phyloP scores from a whole-genome alignment of 441 rosid species.

The Adansonia madagascariensis region DNA sequence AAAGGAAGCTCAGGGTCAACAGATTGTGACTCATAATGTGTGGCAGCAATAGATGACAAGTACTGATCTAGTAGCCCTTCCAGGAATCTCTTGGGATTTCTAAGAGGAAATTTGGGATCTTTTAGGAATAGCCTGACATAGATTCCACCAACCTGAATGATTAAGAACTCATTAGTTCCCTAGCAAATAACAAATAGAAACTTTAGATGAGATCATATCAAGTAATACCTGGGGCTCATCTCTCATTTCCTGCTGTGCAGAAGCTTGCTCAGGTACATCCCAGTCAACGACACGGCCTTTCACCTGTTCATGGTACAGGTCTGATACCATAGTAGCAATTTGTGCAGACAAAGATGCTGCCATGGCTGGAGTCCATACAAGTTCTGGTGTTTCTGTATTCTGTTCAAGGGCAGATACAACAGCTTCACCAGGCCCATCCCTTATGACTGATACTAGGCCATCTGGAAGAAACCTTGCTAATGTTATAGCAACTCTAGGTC shows the following conservation, averaged over 20 bases:
- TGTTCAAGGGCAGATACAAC: conserved; percentile 92
- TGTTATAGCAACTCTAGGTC: conserved; percentile 98
- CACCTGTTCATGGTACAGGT: conserved; percentile 88
- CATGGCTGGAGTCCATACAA: conserved; percentile 99
- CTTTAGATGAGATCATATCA: conserved; percentile 18
- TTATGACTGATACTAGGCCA: conserved; percentile 88
- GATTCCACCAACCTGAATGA: conserved; percentile 92
- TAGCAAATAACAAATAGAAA: conserved; percentile 17
- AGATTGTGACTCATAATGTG: conserved; percentile 81
- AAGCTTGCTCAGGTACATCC: conserved; percentile 98
- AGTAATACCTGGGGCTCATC: conserved; percentile 89
- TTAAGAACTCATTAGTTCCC: conserved; percentile 31
- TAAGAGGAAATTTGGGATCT: conserved; percentile 97
- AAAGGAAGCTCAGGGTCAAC: conserved; percentile 93
- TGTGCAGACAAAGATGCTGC: conserved; percentile 98
- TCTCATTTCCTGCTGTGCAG: conserved; percentile 92
- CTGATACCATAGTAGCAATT: conserved; percentile 93
- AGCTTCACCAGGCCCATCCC: conserved; percentile 99
- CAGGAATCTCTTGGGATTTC: conserved; percentile 96
- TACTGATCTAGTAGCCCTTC: conserved; percentile 98
- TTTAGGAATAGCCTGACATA: conserved; percentile 91
- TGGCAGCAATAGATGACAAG: conserved; percentile 91
- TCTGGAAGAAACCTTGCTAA: conserved; percentile 97
- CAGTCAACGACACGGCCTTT: conserved; percentile 92
- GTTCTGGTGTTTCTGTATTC: conserved; percentile 98